A percentile compares a stretch with the other conserved stretches of the same genome.
These are phyloP conservation scores for Artemisia argyi DNA, from an alignment of 129 eudicot species.

Conservation along the genomic window DNA sequence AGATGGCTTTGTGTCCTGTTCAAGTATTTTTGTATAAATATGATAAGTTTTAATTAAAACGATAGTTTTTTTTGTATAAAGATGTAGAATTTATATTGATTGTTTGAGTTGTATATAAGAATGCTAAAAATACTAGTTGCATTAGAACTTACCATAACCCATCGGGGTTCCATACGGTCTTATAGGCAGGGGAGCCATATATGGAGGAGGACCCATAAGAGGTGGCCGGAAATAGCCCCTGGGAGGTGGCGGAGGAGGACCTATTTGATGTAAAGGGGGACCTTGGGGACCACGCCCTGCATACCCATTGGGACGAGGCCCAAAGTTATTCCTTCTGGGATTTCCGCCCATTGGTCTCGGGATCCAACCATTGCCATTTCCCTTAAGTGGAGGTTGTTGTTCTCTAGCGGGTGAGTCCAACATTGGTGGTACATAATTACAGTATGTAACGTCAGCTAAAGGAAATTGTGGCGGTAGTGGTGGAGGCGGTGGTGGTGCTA, in stretches of 20 bases:
- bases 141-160: constrained; percentile 57
- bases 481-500: constrained; percentile 24
- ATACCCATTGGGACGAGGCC: constrained; percentile 55
- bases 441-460: constrained; percentile 37
- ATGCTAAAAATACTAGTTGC: background rate
- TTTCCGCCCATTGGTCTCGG: constrained; percentile 34
- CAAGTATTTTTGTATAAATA: background rate
- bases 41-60: background rate
- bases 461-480: constrained; percentile 53
- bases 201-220: constrained; percentile 56
- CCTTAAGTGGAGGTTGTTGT: too few relatives aligned
- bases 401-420: constrained; percentile 30
- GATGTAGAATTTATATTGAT: background rate
- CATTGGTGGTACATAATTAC: constrained; percentile 40
- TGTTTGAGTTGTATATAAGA: background rate
- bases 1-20: too few relatives aligned
- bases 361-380: too few relatives aligned
- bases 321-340: constrained; percentile 44
- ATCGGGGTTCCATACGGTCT: constrained; percentile 47
- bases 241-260: constrained; percentile 48
- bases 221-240: constrained; percentile 49
- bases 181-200: constrained; percentile 42
- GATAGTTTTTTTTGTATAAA: too few relatives aligned
- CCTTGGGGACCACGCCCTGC: constrained; percentile 48
- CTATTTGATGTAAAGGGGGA: constrained; percentile 39